Percentiles rank a stretch among this genome's conserved stretches.
phyloP scores from a whole-genome alignment of 257 asterid genomes.

The Misopates orontium region DNA sequence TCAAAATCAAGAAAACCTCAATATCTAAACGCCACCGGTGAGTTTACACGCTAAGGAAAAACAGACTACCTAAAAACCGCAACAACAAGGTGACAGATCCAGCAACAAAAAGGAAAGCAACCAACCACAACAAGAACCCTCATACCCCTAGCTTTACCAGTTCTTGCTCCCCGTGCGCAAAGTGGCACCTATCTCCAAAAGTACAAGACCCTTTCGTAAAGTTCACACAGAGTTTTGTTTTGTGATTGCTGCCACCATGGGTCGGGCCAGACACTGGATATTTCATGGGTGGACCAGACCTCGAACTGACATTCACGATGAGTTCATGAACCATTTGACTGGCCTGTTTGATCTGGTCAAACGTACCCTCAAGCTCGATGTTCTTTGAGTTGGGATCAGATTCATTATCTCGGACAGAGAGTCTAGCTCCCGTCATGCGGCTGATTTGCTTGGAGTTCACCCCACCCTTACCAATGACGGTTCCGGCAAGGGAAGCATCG shows the following conservation, averaged over 20 bases:
- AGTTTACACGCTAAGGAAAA: too few species aligned
- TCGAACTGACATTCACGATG: conserved; percentile 42
- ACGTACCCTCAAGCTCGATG: conserved; percentile 75
- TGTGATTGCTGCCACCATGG: conserved; percentile 42
- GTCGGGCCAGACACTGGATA: conserved; percentile 30
- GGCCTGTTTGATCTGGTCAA: conserved; percentile 78
- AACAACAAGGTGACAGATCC: conserved; percentile 6
- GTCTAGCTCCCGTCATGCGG: conserved; percentile 68
- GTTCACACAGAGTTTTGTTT: conserved; percentile 72
- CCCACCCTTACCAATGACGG: conserved; percentile 76
- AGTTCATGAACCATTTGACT: conserved; percentile 85
- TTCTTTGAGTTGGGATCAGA: conserved; percentile 60
- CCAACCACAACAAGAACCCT: conserved; percentile 7
- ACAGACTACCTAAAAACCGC: conserved; percentile 2
- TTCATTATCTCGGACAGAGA: conserved; percentile 67
- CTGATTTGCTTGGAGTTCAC: conserved; percentile 76
- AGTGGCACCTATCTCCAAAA: conserved; percentile 79
- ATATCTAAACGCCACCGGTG: too few species aligned
- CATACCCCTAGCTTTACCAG: conserved; percentile 48
- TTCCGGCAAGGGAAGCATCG: conserved; percentile 72
- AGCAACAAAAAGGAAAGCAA: not conserved
- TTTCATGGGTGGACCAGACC: conserved; percentile 41
- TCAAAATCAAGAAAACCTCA: too few species aligned
- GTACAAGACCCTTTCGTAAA: conserved; percentile 65
- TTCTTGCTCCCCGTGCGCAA: conserved; percentile 80